Evolutionary conservation across 2,329 filamentous ascomycete species (phyloP).

Genomic region (Teratosphaeria viscida): DNA sequence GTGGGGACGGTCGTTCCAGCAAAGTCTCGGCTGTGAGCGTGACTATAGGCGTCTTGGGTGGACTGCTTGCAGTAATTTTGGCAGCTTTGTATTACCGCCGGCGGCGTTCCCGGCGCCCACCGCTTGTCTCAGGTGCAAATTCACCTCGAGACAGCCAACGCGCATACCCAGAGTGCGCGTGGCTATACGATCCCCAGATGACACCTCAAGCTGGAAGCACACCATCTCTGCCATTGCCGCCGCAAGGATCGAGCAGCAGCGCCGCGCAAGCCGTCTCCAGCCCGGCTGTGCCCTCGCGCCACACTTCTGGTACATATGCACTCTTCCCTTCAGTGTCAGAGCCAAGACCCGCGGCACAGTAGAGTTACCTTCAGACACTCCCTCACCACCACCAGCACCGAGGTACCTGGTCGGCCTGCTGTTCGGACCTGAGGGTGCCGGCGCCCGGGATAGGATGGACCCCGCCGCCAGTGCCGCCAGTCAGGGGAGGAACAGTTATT

Average conservation of each 20-base stretch:
- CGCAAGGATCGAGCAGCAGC: background rate
- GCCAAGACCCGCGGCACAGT: background rate
- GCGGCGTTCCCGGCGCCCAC: background rate
- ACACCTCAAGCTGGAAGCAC: background rate
- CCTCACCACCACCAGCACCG: background rate
- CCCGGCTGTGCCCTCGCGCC: background rate
- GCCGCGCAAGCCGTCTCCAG: background rate
- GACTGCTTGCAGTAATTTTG: background rate
- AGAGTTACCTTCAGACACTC: background rate
- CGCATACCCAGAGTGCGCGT: background rate
- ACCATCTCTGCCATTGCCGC: background rate
- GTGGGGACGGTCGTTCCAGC: background rate
- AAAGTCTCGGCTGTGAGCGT: background rate
- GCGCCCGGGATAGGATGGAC: background rate
- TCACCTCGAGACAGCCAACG: background rate
- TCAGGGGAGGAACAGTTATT: background rate
- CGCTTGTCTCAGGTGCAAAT: background rate
- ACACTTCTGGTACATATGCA: background rate
- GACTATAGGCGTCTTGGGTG: background rate
- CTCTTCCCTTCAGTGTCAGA: background rate
- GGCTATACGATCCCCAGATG: background rate
- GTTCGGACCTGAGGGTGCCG: background rate
- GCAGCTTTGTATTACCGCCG: background rate
- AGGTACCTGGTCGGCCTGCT: background rate
- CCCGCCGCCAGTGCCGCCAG: background rate